These are phyloP conservation scores for Boletus sensibilis DNA, from an alignment of 768 basidiomycete genomes.

Conservation along the genomic window DNA sequence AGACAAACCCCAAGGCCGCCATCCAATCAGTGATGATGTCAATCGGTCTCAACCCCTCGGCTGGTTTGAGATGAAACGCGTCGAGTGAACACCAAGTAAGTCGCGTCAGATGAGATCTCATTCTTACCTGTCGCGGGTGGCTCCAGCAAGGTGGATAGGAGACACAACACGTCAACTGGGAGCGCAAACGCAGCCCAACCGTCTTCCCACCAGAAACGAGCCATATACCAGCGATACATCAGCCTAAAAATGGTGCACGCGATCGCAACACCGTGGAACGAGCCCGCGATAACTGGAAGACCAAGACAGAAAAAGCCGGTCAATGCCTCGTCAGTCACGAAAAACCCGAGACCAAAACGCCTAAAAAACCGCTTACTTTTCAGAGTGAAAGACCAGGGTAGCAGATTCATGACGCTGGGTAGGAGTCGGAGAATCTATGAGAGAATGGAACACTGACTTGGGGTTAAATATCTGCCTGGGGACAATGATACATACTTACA, in stretches of 20 bases:
- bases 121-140: constrained; percentile 1
- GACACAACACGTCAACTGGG: constrained; percentile 12
- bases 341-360: not conserved
- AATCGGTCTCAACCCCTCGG: not conserved
- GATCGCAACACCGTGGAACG: constrained; percentile 24
- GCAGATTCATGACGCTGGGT: not conserved
- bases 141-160: constrained; percentile 11
- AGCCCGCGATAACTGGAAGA: constrained; percentile 14
- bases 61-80: constrained; percentile 1
- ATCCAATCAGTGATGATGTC: constrained; percentile 12
- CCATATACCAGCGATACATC: constrained; percentile 17
- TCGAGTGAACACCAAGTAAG: not conserved
- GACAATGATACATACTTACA: too few relatives aligned
- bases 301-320: not conserved
- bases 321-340: not conserved
- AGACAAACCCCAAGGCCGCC: constrained; percentile 10
- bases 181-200: constrained; percentile 25
- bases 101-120: too few relatives aligned
- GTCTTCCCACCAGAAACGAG: constrained; percentile 33
- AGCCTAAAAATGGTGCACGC: constrained; percentile 26
- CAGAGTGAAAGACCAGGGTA: constrained; percentile 12
- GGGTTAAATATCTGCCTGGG: constrained; percentile 3
- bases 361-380: constrained; percentile 7
- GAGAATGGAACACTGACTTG: too few relatives aligned
- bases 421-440: not conserved